phyloP scores from a whole-genome alignment of 116 monocot genomes.

The Trichopus zeylanicus region DNA sequence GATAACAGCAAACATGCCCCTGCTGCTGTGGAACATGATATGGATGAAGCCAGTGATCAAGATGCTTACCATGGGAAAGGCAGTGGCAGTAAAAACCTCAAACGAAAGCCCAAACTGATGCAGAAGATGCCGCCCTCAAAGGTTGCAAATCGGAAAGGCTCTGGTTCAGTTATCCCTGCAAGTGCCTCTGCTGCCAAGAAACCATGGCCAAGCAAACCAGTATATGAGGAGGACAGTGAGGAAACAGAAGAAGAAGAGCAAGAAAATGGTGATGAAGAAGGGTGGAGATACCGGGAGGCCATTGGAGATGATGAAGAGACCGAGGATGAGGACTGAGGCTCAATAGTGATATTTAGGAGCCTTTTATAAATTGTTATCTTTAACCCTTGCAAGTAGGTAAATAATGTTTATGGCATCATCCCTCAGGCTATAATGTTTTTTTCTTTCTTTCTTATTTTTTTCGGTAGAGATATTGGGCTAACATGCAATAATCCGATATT shows the following conservation, averaged over 20 bases:
- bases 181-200: conserved; percentile 19
- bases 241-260: conserved; percentile 55
- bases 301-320: conserved; percentile 45
- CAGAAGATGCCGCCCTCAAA: conserved; percentile 36
- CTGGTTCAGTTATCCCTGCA: conserved; percentile 12
- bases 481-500: no score
- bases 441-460: no score
- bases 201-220: conserved; percentile 29
- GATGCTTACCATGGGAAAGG: conserved; percentile 20
- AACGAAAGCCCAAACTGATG: conserved; percentile 23
- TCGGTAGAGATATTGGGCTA: no score
- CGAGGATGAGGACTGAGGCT: conserved; percentile 30
- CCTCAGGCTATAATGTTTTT: no score
- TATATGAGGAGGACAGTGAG: conserved; percentile 36
- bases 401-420: no score
- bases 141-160: conserved; percentile 12
- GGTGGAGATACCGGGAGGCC: conserved; percentile 18
- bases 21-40: background rate
- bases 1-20: conserved; percentile 24
- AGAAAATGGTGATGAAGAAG: conserved; percentile 15
- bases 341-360: background rate
- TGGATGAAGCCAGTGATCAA: conserved; percentile 37
- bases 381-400: no score
- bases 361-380: no score
- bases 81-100: conserved; percentile 21